Base-by-base conservation (phyloP, 2,329 filamentous ascomycete species). In the Scedosporium dehoogii region DNA sequence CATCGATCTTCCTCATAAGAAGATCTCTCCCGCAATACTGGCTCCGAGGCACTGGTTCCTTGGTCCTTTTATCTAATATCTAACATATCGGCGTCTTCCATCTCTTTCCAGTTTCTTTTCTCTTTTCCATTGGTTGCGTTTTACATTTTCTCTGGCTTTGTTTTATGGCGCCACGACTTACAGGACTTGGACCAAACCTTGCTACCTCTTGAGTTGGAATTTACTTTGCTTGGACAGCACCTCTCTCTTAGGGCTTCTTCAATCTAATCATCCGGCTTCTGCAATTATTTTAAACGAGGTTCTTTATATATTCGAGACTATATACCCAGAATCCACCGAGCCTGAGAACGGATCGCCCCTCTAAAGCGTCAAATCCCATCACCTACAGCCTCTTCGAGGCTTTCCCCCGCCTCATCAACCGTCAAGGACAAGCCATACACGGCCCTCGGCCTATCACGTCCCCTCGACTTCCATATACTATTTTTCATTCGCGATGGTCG, bases 401-500 rank as follows among this genome's bases (percentile, higher is more conserved):
- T 18, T 23, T 55, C 21, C 18, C 51, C 23, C 18, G 51, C 51
- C 51, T 55, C 51, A 25, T 23, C 18, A 6, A 55, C n/a, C 18
- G 1, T 27, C 51, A 55, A 42, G 38, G 16, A 38, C 33, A 18
- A 16, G 57, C 21, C 23, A 55, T 10, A 18, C 12, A 7, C 51
- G 23, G 23, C 21, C 21, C 21, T 23, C 23, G 23, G 14, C 7
- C 6, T 3, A 21, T 23, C 12, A 23, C 23, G 23, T 55, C 21
- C 10, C 12, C 16, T 58, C 55, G n/a, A 38, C 12, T 23, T 27
- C n/a, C 21, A 14, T 29, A 27, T 29, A 56, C 29, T 29, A 44
- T 21, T 41, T 41, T 25, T 48, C 16, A 9, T 7, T 38, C 48
- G 33, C 27, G 18, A 66, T 66, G 65, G 16, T 63, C 25, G 41